Base-by-base conservation (phyloP, 2,329 filamentous ascomycete species). In the Neopestalotiopsis sp. region DNA sequence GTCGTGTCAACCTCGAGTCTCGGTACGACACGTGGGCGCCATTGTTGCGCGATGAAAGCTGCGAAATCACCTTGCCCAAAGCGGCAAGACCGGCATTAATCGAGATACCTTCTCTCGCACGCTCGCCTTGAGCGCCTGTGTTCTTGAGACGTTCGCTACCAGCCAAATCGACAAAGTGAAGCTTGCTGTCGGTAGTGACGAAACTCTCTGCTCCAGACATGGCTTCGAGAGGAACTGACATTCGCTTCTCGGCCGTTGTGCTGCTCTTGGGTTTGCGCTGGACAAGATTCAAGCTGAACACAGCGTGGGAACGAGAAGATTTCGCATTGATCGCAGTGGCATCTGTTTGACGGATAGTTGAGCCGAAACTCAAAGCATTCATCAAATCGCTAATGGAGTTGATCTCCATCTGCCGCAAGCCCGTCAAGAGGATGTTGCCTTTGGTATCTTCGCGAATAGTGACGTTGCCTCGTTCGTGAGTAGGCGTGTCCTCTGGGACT, bases 141-240 rank as follows among this genome's bases (percentile, higher is more conserved):
- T 99, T 98, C 84, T 99, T 99, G 76, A 99, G 84, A 74, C 96
- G 90, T 83, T 99, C 96, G 78, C 96, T 98, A 72, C 96, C 96
- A 65, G 96, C 96, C 79, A 99, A 84, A 89, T 99, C 96, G 69
- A 99, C 96, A 78, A 99, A 99, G 79, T 99, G 96, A 65, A 99
- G 87, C 82, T 99, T 99, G 89, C 96, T 99, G 80, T 99, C 96
- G 10, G 96, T 92, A 0, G 94, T 98, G 57, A 98, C 87, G 81
- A 89, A 89, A 63, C 87, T 86, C 42, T 91, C 89, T 20, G 91
- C 89, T 30, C 89, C 88, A 2, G 91, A 89, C 84, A 96, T 89
- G 52, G 91, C 89, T 77, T 98, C 96, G 5, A 95, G 78, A 0
- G 95, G 94, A 72, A 97, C 90, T 0, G 96, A 98, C 74, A 92